phyloP scores from a whole-genome alignment of 371 early-diverging fungal genomes.

The Apophysomyces sp. region DNA sequence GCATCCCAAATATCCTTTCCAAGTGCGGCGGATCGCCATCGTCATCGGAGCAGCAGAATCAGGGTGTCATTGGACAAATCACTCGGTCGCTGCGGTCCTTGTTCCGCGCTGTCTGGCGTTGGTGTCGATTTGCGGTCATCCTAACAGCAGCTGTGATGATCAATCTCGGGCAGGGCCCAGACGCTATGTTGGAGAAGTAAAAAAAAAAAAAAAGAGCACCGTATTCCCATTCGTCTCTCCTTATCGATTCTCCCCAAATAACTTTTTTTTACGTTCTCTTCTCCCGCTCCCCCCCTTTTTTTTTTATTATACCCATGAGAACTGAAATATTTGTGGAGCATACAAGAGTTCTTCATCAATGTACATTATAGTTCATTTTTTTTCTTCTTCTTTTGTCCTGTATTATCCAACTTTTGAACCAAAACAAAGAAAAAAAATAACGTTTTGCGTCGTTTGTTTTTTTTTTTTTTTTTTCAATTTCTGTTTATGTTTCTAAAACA shows the following conservation, averaged over 20 bases:
- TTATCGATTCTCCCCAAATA: not conserved
- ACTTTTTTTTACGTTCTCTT: not conserved
- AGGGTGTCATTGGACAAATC: conserved; percentile 6
- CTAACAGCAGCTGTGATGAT: conserved; percentile 44
- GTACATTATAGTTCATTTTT: conserved; percentile 1
- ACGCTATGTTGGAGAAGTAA: conserved; percentile 21
- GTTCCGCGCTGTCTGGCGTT: conserved; percentile 28
- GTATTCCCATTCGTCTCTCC: not conserved
- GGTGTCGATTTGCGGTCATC: conserved; percentile 52
- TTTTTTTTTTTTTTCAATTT: not conserved
- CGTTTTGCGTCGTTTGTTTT: not conserved
- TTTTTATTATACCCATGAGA: conserved; percentile 1
- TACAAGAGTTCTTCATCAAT: not conserved
- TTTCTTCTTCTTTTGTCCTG: too few relatives aligned
- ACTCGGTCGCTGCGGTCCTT: not conserved
- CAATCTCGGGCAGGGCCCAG: conserved; percentile 38
- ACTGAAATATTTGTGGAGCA: not conserved
- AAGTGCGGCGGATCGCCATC: not conserved
- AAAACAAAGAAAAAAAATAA: not conserved
- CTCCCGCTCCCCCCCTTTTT: conserved; percentile 1
- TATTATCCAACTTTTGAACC: not conserved
- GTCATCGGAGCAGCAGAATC: not conserved
- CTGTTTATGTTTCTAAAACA: not conserved
- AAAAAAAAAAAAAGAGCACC: not conserved
- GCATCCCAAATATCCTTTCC: not conserved